phyloP scores from a whole-genome alignment of 129 eudicot genomes.

The Pittosporum tobira region DNA sequence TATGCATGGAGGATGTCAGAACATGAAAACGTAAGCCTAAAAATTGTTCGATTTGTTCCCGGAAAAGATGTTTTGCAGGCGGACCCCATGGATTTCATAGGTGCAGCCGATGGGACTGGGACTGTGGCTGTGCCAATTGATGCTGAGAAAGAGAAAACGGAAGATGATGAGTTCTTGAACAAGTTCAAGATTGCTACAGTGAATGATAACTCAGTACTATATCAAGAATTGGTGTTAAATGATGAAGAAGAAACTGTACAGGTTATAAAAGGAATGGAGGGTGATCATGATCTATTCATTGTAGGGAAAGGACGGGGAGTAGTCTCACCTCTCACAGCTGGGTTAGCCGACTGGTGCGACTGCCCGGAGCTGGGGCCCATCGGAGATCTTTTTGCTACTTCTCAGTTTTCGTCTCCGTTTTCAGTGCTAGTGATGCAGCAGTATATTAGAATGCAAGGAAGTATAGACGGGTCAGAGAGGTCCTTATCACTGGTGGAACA shows the following conservation, averaged over 20 bases:
- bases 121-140: slow-evolving; percentile 8
- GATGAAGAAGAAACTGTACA: slow-evolving; percentile 45
- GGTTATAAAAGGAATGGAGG: slow-evolving; percentile 34
- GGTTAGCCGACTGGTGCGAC: slow-evolving; percentile 62
- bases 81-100: slow-evolving; percentile 5
- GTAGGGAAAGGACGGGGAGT: slow-evolving; percentile 43
- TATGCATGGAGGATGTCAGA: slow-evolving; percentile 44
- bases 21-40: slow-evolving; percentile 17
- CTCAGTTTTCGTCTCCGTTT: slow-evolving; percentile 32
- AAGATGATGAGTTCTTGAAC: slow-evolving; percentile 30
- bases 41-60: slow-evolving; percentile 24
- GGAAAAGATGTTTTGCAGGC: slow-evolving; percentile 18
- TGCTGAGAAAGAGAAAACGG: slow-evolving; percentile 25
- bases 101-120: not conserved
- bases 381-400: slow-evolving; percentile 44
- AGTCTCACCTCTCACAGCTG: slow-evolving; percentile 33
- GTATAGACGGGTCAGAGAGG: slow-evolving; percentile 11
- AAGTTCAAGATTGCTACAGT: slow-evolving; percentile 18
- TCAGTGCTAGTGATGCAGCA: slow-evolving; percentile 51
- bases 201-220: slow-evolving; percentile 12
- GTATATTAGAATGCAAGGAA: slow-evolving; percentile 4
- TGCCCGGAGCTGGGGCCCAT: slow-evolving; percentile 54
- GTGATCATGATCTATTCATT: slow-evolving; percentile 26
- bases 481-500: slow-evolving; percentile 10
- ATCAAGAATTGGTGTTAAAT: slow-evolving; percentile 17